Evolutionary conservation across 2,329 filamentous ascomycete genomes (phyloP), one percentile per base, ranked within the genome.

Genomic region (Hirsutella thompsonii): DNA sequence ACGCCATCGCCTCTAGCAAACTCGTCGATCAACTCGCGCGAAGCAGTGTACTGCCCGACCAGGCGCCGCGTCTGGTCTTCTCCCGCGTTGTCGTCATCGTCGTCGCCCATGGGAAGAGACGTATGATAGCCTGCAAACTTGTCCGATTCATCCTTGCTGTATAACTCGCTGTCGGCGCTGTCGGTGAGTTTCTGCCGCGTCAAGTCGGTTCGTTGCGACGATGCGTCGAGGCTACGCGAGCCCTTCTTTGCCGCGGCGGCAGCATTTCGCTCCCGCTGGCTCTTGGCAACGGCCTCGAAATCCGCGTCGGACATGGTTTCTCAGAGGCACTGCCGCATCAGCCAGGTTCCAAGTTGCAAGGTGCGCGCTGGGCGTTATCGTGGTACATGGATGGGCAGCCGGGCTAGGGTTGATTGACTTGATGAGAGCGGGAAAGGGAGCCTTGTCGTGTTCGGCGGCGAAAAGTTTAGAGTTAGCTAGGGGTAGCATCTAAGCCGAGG

Each of bases 31-130:
- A 95, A 87, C 39, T 84, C 80, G 51, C 78, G 82, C 32, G 88
- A 90, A 20, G 92, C 92, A 29, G 92, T 98, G 64, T 98, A 98
- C 63, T 96, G 92, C 47, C 89, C 90, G 28, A 95, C 82, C 45
- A 98, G 70, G 45, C 86, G 78, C 54, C 83, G 77, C 51, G 84
- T 79, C 52, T 69, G 79, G 59, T 84, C 82, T 60, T 81, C 84
- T 38, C 75, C 75, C 76, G 87, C 86, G 45, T 83, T 81, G 45
- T 87, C 82, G 44, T 83, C 81, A 44, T 87, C 82, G 54, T 81
- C 82, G 56, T 83, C 83, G 52, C 76, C 78, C 42, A 80, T 78
- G 32, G 89, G 83, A 52, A 96, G 84, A 33, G 86, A 88, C n/a
- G 78, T 84, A 58, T 92, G 83, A 61, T 96, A 98, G 49, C 88